These are phyloP conservation scores for Cardamine chenopodiifolia DNA, from an alignment of 345 rosid species.

Conservation along the genomic window DNA sequence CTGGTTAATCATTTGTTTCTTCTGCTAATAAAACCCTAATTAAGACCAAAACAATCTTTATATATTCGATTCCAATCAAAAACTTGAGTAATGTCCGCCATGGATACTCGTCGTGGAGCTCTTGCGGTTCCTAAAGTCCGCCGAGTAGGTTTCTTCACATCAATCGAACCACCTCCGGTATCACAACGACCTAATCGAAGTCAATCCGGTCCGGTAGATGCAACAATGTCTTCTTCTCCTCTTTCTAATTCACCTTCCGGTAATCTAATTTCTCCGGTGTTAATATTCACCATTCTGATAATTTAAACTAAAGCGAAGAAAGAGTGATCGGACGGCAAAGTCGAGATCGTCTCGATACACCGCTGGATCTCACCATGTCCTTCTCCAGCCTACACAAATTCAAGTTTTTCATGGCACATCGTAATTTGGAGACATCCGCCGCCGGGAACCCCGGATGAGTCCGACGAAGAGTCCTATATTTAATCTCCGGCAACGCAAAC, in stretches of 20 bases:
- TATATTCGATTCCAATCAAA: neutral
- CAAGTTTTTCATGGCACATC: conserved; percentile 36
- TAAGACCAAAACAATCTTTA: neutral
- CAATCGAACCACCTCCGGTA: too few species aligned
- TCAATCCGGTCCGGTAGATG: too few species aligned
- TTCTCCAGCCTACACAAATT: conserved; percentile 37
- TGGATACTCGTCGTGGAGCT: too few species aligned
- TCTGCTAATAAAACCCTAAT: conserved; percentile 32
- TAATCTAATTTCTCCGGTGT: too few species aligned
- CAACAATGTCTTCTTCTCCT: too few species aligned
- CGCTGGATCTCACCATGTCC: conserved; percentile 35
- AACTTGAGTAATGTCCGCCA: too few species aligned
- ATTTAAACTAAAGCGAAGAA: neutral
- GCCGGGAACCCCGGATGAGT: conserved; percentile 30
- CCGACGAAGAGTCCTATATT: conserved; percentile 41
- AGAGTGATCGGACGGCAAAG: conserved; percentile 11
- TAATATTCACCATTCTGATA: too few species aligned
- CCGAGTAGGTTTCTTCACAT: too few species aligned
- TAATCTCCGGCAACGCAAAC: conserved; percentile 41
- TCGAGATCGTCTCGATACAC: conserved; percentile 6
- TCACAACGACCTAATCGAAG: too few species aligned
- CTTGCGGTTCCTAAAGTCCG: too few species aligned
- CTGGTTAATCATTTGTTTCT: neutral
- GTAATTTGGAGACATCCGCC: conserved; percentile 25
- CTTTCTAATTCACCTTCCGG: too few species aligned